These are phyloP conservation scores for Hordeum pubiflorum DNA, from an alignment of 202 grass and related monocot genomes.

Conservation along the genomic window DNA sequence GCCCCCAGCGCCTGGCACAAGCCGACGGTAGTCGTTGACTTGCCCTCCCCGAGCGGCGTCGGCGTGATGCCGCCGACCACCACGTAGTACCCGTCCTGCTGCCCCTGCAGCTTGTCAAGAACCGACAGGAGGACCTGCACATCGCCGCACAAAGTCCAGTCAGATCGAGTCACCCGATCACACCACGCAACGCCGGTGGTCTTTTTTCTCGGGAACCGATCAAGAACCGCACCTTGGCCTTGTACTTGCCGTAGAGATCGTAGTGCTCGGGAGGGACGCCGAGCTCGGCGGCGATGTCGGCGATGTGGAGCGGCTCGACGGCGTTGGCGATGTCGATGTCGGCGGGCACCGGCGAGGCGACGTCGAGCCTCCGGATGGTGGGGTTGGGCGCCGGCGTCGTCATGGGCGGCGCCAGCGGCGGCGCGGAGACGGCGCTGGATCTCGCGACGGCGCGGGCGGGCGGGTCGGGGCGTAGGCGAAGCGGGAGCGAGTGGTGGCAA, in stretches of 20 bases:
- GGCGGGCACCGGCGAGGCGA: slow-evolving; percentile 82
- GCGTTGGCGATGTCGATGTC: slow-evolving; percentile 98
- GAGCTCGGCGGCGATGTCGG: slow-evolving; percentile 61
- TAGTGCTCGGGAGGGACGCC: slow-evolving; percentile 67
- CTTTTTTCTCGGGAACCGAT: background rate
- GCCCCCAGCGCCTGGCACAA: slow-evolving; percentile 89
- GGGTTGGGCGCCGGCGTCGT: slow-evolving; percentile 30
- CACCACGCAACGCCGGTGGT: background rate
- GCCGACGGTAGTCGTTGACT: slow-evolving; percentile 88
- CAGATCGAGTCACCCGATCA: background rate
- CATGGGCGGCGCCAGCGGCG: slow-evolving; percentile 21
- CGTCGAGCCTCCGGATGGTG: slow-evolving; percentile 72
- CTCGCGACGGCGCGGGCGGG: background rate
- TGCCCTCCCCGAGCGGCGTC: slow-evolving; percentile 91
- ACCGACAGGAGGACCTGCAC: slow-evolving; percentile 73
- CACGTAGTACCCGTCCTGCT: slow-evolving; percentile 89
- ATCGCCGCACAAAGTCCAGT: background rate
- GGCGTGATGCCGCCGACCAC: slow-evolving; percentile 95
- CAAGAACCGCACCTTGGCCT: slow-evolving; percentile 70
- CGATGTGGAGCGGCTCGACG: slow-evolving; percentile 67
- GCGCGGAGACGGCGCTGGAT: slow-evolving; percentile 40
- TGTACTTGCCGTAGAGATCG: slow-evolving; percentile 96
- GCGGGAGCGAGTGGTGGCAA: slow-evolving; percentile 16
- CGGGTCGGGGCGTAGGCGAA: background rate
- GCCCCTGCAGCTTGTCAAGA: slow-evolving; percentile 53